Evolutionary conservation across 495 filamentous ascomycete genomes (phyloP).

Genomic region (Mytilinidion resinicola): DNA sequence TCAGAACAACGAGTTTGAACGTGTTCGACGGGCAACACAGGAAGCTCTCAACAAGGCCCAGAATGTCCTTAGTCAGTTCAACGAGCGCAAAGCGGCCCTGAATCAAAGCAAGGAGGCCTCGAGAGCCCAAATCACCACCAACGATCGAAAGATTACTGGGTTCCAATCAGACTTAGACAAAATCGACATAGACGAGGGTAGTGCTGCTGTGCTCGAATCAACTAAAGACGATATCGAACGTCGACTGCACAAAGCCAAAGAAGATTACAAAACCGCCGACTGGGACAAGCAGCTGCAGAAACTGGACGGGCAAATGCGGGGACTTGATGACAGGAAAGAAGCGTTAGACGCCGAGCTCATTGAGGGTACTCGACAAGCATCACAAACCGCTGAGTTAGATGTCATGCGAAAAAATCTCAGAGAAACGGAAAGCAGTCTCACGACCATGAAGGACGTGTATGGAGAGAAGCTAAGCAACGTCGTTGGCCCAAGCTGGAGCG

Average conservation of each 20-base stretch:
- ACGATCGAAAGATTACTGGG: conserved; percentile 57
- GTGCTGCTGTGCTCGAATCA: conserved; percentile 64
- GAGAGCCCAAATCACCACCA: conserved; percentile 58
- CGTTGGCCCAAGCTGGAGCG: conserved; percentile 60
- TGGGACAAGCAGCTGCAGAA: conserved; percentile 64
- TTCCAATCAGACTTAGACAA: conserved; percentile 60
- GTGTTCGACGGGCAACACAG: conserved; percentile 62
- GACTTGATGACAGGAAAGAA: conserved; percentile 61
- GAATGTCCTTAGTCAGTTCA: conserved; percentile 58
- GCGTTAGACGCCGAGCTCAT: conserved; percentile 68
- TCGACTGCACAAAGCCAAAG: conserved; percentile 54
- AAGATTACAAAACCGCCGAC: conserved; percentile 51
- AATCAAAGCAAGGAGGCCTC: conserved; percentile 64
- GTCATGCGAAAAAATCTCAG: conserved; percentile 69
- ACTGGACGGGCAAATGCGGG: conserved; percentile 54
- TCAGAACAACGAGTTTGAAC: conserved; percentile 68
- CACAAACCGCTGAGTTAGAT: conserved; percentile 71
- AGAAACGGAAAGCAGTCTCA: conserved; percentile 61
- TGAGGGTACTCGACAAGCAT: conserved; percentile 69
- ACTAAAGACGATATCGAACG: conserved; percentile 63
- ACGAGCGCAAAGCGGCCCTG: conserved; percentile 58
- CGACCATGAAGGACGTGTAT: conserved; percentile 71
- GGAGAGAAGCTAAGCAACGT: conserved; percentile 57
- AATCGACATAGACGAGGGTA: conserved; percentile 77
- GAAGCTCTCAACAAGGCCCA: conserved; percentile 63